A percentile compares a stretch with the other conserved stretches of the same genome.
These are phyloP conservation scores for Ajuga chamaepitys DNA, from an alignment of 257 asterid species.

Conservation along the genomic window DNA sequence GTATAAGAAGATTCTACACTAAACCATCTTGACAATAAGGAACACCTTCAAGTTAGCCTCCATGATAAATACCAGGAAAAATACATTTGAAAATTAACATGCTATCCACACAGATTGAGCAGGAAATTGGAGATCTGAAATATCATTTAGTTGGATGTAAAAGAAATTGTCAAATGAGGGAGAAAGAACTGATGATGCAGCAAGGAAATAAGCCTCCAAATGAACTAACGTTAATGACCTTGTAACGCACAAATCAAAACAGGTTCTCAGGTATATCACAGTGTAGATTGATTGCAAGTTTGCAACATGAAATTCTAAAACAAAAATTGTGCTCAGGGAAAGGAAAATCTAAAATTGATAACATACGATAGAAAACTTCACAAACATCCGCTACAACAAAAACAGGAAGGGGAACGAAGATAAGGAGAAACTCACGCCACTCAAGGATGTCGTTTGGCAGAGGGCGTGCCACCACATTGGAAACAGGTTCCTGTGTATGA, in stretches of 20 bases:
- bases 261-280: constrained; percentile 4
- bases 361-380: neutral
- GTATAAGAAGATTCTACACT: neutral
- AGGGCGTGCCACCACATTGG: constrained; percentile 96
- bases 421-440: constrained; percentile 76
- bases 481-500: constrained; percentile 80
- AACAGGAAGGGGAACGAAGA: neutral
- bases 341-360: neutral
- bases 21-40: neutral
- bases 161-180: neutral
- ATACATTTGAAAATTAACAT: neutral
- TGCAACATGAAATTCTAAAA: neutral
- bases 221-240: neutral
- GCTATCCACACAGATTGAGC: neutral
- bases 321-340: neutral
- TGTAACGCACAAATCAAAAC: neutral
- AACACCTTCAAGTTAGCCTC: neutral
- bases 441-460: constrained; percentile 89
- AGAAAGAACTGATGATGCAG: neutral
- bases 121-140: neutral
- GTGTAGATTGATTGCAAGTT: constrained; percentile 1
- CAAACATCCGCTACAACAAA: no score
- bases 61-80: neutral
- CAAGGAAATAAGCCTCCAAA: neutral
- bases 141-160: neutral